These are phyloP conservation scores for Tetrapisispora namnaoensis DNA, from an alignment of 805 yeast genomes.

Conservation along the genomic window DNA sequence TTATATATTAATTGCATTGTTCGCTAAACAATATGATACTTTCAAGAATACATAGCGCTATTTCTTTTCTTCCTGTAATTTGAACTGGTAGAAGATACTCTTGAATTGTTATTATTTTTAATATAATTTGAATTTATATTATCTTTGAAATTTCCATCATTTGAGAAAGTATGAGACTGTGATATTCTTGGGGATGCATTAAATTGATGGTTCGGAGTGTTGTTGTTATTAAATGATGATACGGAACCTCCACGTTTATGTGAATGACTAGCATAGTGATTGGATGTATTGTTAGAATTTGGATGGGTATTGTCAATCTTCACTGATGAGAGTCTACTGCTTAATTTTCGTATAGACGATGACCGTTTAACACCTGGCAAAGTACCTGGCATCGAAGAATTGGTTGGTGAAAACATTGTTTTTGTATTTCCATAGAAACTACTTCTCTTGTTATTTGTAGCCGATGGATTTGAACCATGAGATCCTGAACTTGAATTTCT, in stretches of 20 bases:
- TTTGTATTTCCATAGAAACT: constrained; percentile 20
- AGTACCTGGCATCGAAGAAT: constrained; percentile 18
- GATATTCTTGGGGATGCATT: constrained; percentile 3
- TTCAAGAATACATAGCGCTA: constrained; percentile 2
- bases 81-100: neutral
- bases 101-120: neutral
- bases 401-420: constrained; percentile 6
- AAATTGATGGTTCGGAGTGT: neutral
- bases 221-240: neutral
- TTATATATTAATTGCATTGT: too few species aligned
- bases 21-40: neutral
- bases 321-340: constrained; percentile 3
- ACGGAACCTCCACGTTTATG: neutral
- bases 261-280: neutral
- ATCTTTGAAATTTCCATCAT: neutral
- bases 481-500: neutral
- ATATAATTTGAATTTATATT: neutral
- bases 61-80: constrained; percentile 4
- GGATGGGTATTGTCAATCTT: neutral
- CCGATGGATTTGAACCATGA: neutral
- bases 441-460: constrained; percentile 13
- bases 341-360: constrained; percentile 7
- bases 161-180: neutral
- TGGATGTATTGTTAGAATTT: neutral
- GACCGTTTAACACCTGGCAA: constrained; percentile 14